Evolutionary conservation across 257 asterid genomes (phyloP), one percentile per base, ranked within the genome.

Genomic region (Nicotiana paniculata): DNA sequence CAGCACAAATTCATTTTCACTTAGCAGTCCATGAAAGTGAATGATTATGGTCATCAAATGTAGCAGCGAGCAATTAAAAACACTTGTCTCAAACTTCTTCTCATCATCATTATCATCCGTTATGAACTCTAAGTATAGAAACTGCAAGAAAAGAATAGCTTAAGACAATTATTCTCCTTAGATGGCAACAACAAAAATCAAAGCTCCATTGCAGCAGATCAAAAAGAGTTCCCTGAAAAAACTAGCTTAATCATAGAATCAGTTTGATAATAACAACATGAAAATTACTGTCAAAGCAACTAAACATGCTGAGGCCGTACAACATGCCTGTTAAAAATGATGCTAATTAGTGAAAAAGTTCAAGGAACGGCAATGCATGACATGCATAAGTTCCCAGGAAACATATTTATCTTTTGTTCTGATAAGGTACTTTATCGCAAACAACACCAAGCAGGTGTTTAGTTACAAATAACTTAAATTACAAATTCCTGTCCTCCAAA

Each of bases 321-420:
- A 76, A 94, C 91, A 86, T 93, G 93, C 93, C 97, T 93, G 97
- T 83, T 75, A 69, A 84, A 28, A 79, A 57, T 84, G 85, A 82
- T 37, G 63, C n/a, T 21, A 80, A 68, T 79, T 46, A 70, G 64
- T 72, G 59, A 81, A 82, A 80, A 74, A 72, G 74, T 24, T 26
- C 63, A 48, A 81, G 81, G 66, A 79, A 80, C 37, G 46, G 21
- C 24, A 46, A 43, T 21, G 48, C 59, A 21, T 46, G 24, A 72
- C 35, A 46, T 21, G n/a, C 32, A 72, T 33, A 46, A 72, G 18
- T 46, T 72, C 37, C 35, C 61, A 46, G 24, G 6, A 13, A 24
- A 24, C 51, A 72, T n/a, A 12, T 70, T 64, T 43, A 4, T 69
- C 77, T 69, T 69, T 70, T 21, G 12, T 70, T 70, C 35, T 21